Evolutionary conservation across 257 asterid genomes (phyloP).

Genomic region (Mentha longifolia): DNA sequence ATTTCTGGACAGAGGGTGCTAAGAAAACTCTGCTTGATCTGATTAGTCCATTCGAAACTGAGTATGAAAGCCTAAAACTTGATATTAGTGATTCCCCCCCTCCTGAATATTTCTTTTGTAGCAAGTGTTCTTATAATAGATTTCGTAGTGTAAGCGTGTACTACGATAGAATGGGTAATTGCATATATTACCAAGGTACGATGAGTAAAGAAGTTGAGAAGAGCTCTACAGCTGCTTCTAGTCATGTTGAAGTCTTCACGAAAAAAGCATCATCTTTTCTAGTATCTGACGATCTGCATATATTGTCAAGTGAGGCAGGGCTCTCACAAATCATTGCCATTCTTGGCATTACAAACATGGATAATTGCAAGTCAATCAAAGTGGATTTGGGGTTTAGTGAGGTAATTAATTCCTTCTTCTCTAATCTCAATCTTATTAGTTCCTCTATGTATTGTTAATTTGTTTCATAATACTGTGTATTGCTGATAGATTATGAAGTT

Average conservation of each 20-base stretch:
- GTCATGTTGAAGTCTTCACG: background rate
- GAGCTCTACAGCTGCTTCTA: background rate
- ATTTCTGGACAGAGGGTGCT: too few species aligned
- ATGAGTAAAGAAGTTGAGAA: background rate
- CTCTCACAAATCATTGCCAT: background rate
- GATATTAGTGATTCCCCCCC: background rate
- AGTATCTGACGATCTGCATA: conserved; percentile 11
- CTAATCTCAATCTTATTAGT: background rate
- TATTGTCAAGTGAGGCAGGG: background rate
- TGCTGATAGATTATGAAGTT: too few species aligned
- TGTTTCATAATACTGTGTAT: too few species aligned
- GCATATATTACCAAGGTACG: background rate
- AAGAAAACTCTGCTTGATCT: too few species aligned
- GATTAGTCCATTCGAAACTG: background rate
- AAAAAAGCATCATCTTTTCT: background rate
- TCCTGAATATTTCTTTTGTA: background rate
- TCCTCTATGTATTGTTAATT: too few species aligned
- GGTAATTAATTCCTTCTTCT: background rate
- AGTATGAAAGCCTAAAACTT: too few species aligned
- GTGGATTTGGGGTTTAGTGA: background rate
- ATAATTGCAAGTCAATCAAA: background rate
- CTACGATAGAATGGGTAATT: background rate
- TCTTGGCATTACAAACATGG: background rate
- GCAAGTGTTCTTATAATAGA: background rate
- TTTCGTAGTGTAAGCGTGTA: background rate